phyloP scores from a whole-genome alignment of 805 yeast genomes.

The Saccharomycopsis olivae region DNA sequence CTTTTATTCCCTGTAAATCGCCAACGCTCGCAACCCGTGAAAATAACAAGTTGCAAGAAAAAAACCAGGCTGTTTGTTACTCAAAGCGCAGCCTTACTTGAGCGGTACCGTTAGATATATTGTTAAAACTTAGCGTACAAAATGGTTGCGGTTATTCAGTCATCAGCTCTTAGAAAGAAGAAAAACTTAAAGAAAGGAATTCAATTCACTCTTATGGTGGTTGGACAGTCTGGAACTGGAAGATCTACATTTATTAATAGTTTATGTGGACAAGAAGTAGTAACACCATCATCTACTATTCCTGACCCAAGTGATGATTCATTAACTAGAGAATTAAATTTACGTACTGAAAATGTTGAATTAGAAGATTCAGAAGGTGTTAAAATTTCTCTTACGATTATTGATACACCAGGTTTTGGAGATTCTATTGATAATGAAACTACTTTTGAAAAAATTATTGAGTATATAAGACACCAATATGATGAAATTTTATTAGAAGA shows the following conservation, averaged over 20 bases:
- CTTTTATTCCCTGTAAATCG: too few relatives aligned
- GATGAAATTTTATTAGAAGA: slow-evolving; percentile 78
- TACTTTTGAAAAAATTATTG: slow-evolving; percentile 61
- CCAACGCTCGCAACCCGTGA: too few relatives aligned
- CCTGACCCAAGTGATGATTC: slow-evolving; percentile 41
- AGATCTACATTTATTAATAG: slow-evolving; percentile 90
- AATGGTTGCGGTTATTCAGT: slow-evolving; percentile 39
- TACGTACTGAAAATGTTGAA: slow-evolving; percentile 75
- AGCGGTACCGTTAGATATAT: too few relatives aligned
- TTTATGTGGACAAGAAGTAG: slow-evolving; percentile 80
- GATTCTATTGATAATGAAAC: slow-evolving; percentile 58
- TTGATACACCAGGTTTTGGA: slow-evolving; percentile 82
- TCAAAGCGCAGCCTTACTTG: too few relatives aligned
- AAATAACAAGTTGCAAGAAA: too few relatives aligned
- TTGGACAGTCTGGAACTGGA: slow-evolving; percentile 82
- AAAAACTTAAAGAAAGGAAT: slow-evolving; percentile 75
- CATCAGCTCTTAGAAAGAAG: slow-evolving; percentile 56
- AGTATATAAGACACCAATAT: slow-evolving; percentile 70
- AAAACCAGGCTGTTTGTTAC: too few relatives aligned
- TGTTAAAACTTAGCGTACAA: too few relatives aligned
- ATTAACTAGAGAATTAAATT: slow-evolving; percentile 42
- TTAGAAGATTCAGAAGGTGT: slow-evolving; percentile 80
- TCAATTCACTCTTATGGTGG: slow-evolving; percentile 77
- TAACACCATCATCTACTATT: slow-evolving; percentile 55
- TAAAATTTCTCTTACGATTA: slow-evolving; percentile 62